Evolutionary conservation across 352 stramenopile species (phyloP), one percentile per base, ranked within the genome.

Genomic region (Globisporangium lucens): DNA sequence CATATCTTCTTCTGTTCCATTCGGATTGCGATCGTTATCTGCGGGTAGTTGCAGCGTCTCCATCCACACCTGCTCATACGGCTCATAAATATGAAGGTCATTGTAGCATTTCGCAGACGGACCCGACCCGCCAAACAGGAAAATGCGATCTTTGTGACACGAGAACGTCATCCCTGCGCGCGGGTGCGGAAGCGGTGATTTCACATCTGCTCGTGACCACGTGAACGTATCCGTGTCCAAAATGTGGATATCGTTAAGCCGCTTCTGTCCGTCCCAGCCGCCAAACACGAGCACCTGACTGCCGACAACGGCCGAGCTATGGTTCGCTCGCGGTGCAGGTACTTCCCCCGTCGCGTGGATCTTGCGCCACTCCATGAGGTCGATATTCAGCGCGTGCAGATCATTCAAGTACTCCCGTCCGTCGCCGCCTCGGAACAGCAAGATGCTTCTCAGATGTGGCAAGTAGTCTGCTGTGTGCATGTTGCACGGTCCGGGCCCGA

Each of bases 381-480:
- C 85, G 2, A 98, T 83, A 66, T 97, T 72, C 5, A 98, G 78
- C 22, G 92, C 90, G 72, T 99, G 95, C 43, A 99, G 79, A 75
- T 99, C 95, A 68, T 98, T 98, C 4, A 98, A 75, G 74, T 98
- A 99, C 74, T 98, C 94, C 33, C 92, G 80, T 13, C 93, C 94
- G 67, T 98, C 95, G 29, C 96, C 95, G 46, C 96, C 95, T 29
- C 95, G 85, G 68, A 99, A 99, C 0, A 99, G 89, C 51, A 98
- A 87, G 52, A 98, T 94, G 73, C 91, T 90, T 24, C 83, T 75
- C 53, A 86, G 63, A 33, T 85, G 71, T 6, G 83, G 71, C 5
- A 98, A 78, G 66, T 93, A 99, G 73, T 99, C 95, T 8, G 94
- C 93, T n/a, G 92, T 98, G 81, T 99, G 96, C 95, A 99, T 98